Evolutionary conservation across 2,329 filamentous ascomycete species (phyloP).

Genomic region (Penicillium expansum): DNA sequence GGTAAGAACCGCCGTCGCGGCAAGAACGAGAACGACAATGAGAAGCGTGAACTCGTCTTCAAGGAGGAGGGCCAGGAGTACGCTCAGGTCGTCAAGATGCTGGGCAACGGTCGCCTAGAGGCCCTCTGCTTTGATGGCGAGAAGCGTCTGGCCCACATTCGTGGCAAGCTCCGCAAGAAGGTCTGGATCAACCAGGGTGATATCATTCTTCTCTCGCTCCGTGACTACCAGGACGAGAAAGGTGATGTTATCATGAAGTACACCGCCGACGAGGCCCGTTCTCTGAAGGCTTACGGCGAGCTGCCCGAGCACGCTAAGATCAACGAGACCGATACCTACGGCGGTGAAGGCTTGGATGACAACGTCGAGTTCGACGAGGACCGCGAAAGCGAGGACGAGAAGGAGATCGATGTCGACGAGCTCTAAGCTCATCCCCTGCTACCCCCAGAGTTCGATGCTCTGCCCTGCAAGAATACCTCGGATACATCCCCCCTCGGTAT

Average conservation of each 20-base stretch:
- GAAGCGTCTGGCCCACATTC: slow-evolving; percentile 79
- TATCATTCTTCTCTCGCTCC: slow-evolving; percentile 83
- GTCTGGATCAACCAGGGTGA: slow-evolving; percentile 99
- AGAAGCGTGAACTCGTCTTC: slow-evolving; percentile 98
- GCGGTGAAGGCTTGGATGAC: slow-evolving; percentile 89
- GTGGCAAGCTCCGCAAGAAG: slow-evolving; percentile 98
- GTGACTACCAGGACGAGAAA: slow-evolving; percentile 93
- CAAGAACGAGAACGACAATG: slow-evolving; percentile 99
- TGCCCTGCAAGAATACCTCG: slow-evolving; percentile 31
- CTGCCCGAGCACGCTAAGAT: slow-evolving; percentile 98
- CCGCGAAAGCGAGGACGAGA: slow-evolving; percentile 64
- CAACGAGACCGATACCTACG: slow-evolving; percentile 94
- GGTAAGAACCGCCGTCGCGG: slow-evolving; percentile 98
- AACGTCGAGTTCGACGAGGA: slow-evolving; percentile 99
- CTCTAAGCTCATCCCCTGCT: slow-evolving; percentile 59
- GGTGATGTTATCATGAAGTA: slow-evolving; percentile 94
- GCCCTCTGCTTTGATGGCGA: slow-evolving; percentile 93
- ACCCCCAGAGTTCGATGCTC: slow-evolving; percentile 29
- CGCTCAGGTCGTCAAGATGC: slow-evolving; percentile 90
- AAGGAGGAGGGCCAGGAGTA: slow-evolving; percentile 97
- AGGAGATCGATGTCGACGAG: slow-evolving; percentile 93
- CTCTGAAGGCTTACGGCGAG: slow-evolving; percentile 95
- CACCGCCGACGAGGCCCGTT: slow-evolving; percentile 90
- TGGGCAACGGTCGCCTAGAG: slow-evolving; percentile 90
- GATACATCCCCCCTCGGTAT: slow-evolving; percentile 21